Conservation (phyloP, 2,329 filamentous ascomycete genomes). For the Penicillium freii region DNA sequence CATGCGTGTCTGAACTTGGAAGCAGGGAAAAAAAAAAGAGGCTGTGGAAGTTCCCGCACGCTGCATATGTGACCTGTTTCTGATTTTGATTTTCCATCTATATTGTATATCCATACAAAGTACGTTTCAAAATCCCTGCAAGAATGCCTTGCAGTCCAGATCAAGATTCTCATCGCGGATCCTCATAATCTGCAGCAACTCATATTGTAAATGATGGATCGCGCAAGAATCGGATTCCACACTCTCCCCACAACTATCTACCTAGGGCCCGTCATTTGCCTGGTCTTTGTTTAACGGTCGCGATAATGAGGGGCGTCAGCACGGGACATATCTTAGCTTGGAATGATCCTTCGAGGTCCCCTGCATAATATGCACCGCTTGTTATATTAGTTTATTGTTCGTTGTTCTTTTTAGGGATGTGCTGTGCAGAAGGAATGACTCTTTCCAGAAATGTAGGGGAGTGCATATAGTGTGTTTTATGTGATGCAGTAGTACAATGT, state of each 20-base stretch:
- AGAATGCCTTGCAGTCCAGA: constrained; percentile 1
- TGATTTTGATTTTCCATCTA: background rate
- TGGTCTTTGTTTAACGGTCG: background rate
- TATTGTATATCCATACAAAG: background rate
- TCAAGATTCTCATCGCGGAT: background rate
- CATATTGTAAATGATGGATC: constrained; percentile 1
- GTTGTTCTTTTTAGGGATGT: constrained; percentile 1
- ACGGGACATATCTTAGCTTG: background rate
- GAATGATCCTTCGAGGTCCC: background rate
- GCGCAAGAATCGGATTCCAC: background rate
- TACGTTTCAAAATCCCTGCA: background rate
- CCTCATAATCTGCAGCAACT: background rate
- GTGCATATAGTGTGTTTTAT: constrained; percentile 13
- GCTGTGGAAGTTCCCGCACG: constrained; percentile 2
- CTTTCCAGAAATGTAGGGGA: constrained; percentile 10
- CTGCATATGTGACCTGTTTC: background rate
- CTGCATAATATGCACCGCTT: background rate
- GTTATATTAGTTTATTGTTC: background rate
- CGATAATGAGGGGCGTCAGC: constrained; percentile 1
- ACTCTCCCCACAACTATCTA: background rate
- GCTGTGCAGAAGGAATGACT: constrained; percentile 11
- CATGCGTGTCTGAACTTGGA: constrained; percentile 8
- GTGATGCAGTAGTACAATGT: background rate
- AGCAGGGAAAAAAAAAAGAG: background rate
- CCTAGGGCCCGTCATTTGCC: background rate